Evolutionary conservation across 192 early-diverging fungal species (phyloP).

Genomic region (Irineochytrium annulatum): DNA sequence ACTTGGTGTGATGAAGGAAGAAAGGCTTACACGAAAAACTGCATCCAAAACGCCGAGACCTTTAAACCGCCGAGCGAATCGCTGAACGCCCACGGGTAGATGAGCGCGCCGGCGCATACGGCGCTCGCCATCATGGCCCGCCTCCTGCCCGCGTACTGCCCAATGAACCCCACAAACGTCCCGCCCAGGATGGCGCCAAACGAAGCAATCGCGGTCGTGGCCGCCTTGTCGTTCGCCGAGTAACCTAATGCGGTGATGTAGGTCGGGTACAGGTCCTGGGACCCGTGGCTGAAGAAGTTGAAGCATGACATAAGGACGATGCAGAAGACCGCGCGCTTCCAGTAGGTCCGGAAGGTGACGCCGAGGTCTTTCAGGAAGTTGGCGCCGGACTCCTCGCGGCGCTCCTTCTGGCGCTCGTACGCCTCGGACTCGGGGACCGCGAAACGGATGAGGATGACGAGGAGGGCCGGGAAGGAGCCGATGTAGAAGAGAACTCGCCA

Average conservation of each 20-base stretch:
- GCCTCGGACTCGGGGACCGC: conserved; percentile 61
- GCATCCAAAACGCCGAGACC: conserved; percentile 44
- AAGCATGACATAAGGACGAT: conserved; percentile 62
- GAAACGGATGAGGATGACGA: conserved; percentile 56
- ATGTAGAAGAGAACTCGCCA: conserved; percentile 75
- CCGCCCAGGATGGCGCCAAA: conserved; percentile 68
- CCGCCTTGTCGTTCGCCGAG: conserved; percentile 44
- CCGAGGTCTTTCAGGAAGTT: conserved; percentile 5
- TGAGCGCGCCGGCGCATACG: conserved; percentile 54
- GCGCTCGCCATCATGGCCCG: conserved; percentile 48
- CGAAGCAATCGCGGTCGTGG: conserved; percentile 57
- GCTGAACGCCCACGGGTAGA: conserved; percentile 65
- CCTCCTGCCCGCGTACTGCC: conserved; percentile 64
- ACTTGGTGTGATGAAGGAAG: too few species aligned
- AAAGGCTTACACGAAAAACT: conserved; percentile 58
- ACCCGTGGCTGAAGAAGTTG: conserved; percentile 67
- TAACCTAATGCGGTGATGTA: conserved; percentile 58
- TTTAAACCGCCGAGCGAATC: conserved; percentile 24
- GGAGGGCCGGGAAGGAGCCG: conserved; percentile 50
- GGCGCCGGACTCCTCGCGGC: conserved; percentile 14
- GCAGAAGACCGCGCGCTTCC: conserved; percentile 48
- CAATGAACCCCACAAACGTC: conserved; percentile 63
- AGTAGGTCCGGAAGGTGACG: conserved; percentile 39
- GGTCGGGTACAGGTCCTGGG: conserved; percentile 71
- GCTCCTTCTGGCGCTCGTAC: conserved; percentile 29